These are phyloP conservation scores for Begonia masoniana DNA, from an alignment of 306 rosid genomes.

Conservation along the genomic window DNA sequence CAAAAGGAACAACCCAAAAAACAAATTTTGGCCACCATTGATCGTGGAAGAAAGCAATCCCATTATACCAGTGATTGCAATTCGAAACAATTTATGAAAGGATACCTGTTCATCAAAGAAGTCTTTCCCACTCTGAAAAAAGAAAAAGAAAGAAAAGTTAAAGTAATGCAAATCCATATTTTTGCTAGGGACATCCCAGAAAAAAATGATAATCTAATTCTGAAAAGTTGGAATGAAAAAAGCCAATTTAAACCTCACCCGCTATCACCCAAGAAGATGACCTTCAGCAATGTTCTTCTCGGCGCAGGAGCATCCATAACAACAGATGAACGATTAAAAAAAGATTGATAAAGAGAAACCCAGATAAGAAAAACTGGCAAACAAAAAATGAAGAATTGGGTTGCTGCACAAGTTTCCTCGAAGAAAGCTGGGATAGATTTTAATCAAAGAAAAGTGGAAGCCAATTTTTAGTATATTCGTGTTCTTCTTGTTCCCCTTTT, in stretches of 20 bases:
- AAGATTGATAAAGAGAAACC: background rate
- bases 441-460: background rate
- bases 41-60: too few species aligned
- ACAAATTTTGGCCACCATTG: too few species aligned
- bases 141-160: slow-evolving; percentile 4
- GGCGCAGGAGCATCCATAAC: slow-evolving; percentile 40
- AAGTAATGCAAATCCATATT: too few species aligned
- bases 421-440: background rate
- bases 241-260: slow-evolving; percentile 36
- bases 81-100: slow-evolving; percentile 7
- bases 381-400: slow-evolving; percentile 2
- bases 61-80: too few species aligned
- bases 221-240: background rate
- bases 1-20: too few species aligned
- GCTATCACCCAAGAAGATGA: slow-evolving; percentile 84
- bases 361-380: slow-evolving; percentile 1
- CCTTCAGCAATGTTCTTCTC: slow-evolving; percentile 65
- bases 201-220: background rate
- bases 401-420: background rate
- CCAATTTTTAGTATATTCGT: background rate
- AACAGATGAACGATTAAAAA: slow-evolving; percentile 7
- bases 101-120: slow-evolving; percentile 90
- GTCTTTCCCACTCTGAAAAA: slow-evolving; percentile 87
- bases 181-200: background rate
- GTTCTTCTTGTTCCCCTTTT: background rate